Conservation (phyloP, 306 rosid genomes). For the Vigna hirtella region DNA sequence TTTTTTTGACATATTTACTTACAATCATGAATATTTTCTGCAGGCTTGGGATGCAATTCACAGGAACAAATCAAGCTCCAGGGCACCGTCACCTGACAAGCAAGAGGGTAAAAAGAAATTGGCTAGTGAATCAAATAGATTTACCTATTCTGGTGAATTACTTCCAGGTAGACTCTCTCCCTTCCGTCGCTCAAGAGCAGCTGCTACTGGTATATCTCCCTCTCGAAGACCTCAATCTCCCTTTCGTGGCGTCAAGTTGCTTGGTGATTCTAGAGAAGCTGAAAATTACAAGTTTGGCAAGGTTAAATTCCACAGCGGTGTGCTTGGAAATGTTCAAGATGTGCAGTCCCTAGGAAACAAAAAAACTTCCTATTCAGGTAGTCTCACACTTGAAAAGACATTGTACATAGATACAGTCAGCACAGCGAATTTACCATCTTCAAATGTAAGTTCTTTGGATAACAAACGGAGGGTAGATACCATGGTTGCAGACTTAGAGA, state of each 20-base stretch:
- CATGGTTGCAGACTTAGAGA: constrained; percentile 43
- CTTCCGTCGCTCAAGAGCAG: constrained; percentile 66
- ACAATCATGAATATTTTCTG: constrained; percentile 38
- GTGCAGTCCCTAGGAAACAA: constrained; percentile 46
- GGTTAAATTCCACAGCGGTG: constrained; percentile 45
- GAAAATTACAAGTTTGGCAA: constrained; percentile 52
- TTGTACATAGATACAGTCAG: constrained; percentile 76
- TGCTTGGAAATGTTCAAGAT: constrained; percentile 51
- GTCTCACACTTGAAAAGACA: constrained; percentile 71
- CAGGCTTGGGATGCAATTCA: constrained; percentile 66
- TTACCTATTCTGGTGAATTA: constrained; percentile 68
- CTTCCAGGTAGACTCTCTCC: constrained; percentile 71
- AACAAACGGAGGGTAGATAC: constrained; percentile 44
- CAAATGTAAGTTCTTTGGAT: constrained; percentile 50
- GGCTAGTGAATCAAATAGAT: constrained; percentile 59
- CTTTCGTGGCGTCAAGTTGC: constrained; percentile 54
- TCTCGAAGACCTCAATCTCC: constrained; percentile 67
- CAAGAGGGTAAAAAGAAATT: constrained; percentile 58
- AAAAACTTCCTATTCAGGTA: constrained; percentile 52
- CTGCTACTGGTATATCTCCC: constrained; percentile 69
- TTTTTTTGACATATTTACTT: constrained; percentile 16
- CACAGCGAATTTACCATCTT: constrained; percentile 46
- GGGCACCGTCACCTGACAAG: constrained; percentile 54
- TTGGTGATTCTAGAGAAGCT: constrained; percentile 56
- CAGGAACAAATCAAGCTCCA: constrained; percentile 53